A percentile compares a stretch with the other conserved stretches of the same genome.
These are phyloP conservation scores for Metrosideros polymorpha DNA, from an alignment of 441 rosid genomes.

Conservation along the genomic window DNA sequence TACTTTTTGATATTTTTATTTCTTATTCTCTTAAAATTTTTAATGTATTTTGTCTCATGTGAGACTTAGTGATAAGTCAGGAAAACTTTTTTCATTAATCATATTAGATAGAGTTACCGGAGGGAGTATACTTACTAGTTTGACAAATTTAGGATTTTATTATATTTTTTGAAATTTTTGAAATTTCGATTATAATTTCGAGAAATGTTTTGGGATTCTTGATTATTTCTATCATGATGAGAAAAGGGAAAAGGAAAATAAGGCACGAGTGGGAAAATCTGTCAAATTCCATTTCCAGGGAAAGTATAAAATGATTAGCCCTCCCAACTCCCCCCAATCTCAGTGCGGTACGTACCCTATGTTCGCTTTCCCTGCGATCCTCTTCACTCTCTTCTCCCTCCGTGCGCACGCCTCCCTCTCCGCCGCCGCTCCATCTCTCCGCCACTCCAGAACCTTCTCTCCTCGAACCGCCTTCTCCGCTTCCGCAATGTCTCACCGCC, in stretches of 20 bases:
- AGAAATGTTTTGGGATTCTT: not conserved
- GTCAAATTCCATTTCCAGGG: not conserved
- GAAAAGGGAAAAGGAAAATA: too few relatives aligned
- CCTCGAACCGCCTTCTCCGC: constrained; percentile 13
- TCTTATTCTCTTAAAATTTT: too few relatives aligned
- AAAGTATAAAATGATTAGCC: not conserved
- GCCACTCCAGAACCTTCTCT: not conserved
- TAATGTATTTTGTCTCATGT: too few relatives aligned
- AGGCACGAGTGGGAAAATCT: not conserved
- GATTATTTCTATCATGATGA: not conserved
- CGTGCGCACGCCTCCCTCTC: not conserved
- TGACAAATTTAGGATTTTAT: not conserved
- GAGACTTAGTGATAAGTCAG: too few relatives aligned
- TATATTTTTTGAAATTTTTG: not conserved
- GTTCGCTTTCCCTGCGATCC: not conserved
- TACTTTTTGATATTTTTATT: too few relatives aligned
- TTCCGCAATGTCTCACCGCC: constrained; percentile 58
- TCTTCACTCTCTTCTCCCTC: not conserved
- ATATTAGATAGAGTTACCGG: too few relatives aligned
- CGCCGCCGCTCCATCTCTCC: not conserved
- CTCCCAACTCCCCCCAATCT: fast-evolving
- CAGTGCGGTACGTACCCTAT: not conserved
- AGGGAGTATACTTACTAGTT: too few relatives aligned
- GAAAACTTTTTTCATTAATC: too few relatives aligned
- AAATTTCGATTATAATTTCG: not conserved